Conservation (phyloP, 139 green algal species). For the Chlamydomonas incerta region DNA sequence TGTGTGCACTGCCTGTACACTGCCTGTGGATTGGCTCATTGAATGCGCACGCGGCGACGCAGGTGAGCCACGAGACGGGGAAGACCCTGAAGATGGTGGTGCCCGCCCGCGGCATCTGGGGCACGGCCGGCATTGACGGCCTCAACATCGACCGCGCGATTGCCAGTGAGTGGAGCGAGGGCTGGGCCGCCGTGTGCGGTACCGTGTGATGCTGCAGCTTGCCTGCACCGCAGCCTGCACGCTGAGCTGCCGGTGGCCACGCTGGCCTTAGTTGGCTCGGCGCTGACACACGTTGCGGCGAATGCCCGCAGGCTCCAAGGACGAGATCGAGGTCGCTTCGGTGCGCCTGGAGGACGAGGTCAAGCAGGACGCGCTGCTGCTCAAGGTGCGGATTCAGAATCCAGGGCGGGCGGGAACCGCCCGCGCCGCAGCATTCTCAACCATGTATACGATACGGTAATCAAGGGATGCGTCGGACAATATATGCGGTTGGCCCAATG, state of each 20-base stretch:
- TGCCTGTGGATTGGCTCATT: too few species aligned
- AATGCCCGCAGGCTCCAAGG: neutral
- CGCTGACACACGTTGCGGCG: neutral
- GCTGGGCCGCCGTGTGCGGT: too few species aligned
- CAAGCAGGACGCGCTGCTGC: conserved; percentile 43
- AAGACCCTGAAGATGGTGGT: conserved; percentile 59
- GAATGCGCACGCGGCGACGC: neutral
- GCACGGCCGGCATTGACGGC: conserved; percentile 74
- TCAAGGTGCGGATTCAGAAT: conserved; percentile 50
- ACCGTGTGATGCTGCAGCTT: too few species aligned
- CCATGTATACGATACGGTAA: too few species aligned
- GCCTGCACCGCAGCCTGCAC: too few species aligned
- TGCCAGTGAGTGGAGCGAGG: conserved; percentile 15
- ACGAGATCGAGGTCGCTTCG: conserved; percentile 18
- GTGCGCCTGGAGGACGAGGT: conserved; percentile 49
- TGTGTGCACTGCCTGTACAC: too few species aligned
- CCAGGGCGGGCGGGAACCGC: too few species aligned
- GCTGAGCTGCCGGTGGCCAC: too few species aligned
- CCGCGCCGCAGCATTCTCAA: too few species aligned
- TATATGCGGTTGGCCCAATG: too few species aligned
- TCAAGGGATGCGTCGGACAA: too few species aligned
- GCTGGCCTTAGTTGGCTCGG: too few species aligned
- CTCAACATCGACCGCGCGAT: conserved; percentile 74
- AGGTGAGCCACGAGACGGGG: conserved; percentile 43
- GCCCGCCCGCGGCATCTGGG: conserved; percentile 74